Percentiles rank a stretch among this genome's conserved stretches.
Evolutionary conservation across 305 asterid species (phyloP).

Genomic region (Fraxinus platypoda): DNA sequence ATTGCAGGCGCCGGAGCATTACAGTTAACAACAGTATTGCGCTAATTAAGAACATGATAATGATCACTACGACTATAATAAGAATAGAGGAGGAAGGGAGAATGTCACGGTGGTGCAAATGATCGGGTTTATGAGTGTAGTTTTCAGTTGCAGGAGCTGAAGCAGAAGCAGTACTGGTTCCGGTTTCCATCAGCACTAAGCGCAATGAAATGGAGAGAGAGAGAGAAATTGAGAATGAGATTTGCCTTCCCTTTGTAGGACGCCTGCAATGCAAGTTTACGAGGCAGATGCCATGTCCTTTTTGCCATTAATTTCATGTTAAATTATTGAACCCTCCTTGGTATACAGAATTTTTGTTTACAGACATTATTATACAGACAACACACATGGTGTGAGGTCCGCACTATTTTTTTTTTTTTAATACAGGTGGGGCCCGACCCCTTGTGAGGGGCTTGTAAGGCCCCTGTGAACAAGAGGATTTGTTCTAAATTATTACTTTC

Average conservation of each 20-base stretch:
- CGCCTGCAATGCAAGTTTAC: neutral
- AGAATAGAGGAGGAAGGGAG: conserved; percentile 55
- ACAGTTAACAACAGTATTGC: conserved; percentile 42
- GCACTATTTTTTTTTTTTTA: too few relatives aligned
- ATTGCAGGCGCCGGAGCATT: conserved; percentile 57
- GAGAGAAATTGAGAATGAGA: neutral
- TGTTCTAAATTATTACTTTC: too few relatives aligned
- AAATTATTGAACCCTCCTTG: too few relatives aligned
- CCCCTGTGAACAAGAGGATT: too few relatives aligned
- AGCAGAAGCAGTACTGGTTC: conserved; percentile 17
- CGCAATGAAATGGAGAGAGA: neutral
- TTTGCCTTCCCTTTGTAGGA: neutral
- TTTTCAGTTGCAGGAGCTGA: conserved; percentile 2
- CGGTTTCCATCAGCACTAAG: conserved; percentile 30
- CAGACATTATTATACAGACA: too few relatives aligned
- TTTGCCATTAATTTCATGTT: too few relatives aligned
- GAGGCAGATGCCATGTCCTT: too few relatives aligned
- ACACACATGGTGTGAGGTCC: too few relatives aligned
- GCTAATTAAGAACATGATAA: conserved; percentile 49
- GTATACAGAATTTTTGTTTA: too few relatives aligned
- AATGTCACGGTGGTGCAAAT: conserved; percentile 24
- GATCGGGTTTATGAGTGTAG: conserved; percentile 19
- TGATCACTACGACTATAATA: conserved; percentile 46
- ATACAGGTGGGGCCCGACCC: too few relatives aligned
- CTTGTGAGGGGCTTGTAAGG: too few relatives aligned